Base-by-base conservation (phyloP, 1,139 yeast species). In the Saccharomyces hybrid region DNA sequence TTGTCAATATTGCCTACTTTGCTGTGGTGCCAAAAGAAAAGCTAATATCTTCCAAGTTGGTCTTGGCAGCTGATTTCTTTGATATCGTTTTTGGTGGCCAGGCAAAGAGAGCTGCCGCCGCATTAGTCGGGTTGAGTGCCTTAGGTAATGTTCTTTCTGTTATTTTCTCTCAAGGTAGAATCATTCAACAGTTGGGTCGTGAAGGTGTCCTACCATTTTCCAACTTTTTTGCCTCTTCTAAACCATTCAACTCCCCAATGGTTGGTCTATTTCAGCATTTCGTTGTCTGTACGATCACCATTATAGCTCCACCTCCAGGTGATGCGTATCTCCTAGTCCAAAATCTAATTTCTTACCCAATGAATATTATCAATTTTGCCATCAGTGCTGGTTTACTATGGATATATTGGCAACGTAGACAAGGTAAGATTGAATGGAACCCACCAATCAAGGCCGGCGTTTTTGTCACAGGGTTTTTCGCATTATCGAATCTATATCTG, bases 111-210 rank as follows among this genome's bases (percentile, higher is more conserved):
- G 80, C 87, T 5, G 77, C 87, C 28, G 83, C 90, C 0, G 81
- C 84, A n/a, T 77, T 86, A 58, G 88, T 87, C 47, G 88, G 91
- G 0, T 72, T 86, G 44, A 82, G 88, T 58, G 88, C 89, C 28
- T 71, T 86, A 48, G 95, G 95, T 32, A 87, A 87, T 64, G 93
- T 87, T 29, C 73, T 86, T 70, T 83, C 87, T 48, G 95, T 86
- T 38, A 82, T 86, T 34, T 87, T 82, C 66, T 85, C 93, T 1
- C 95, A 86, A 66, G 87, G 89, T 23, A 77, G 89, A 62, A 85
- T 86, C 56, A 82, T 86, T 61, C 89, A 84, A 65, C 90, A 86
- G 62, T 73, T 86, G 55, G 93, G 88, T 11, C 77, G 81, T 59
- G 90, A 84, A 65, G 86, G 86, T 59, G 79, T 85, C 57, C 67